Percentiles rank a stretch among this genome's conserved stretches.
Conservation (phyloP, 805 yeast genomes). For the Metschnikowia drakensbergensis region DNA sequence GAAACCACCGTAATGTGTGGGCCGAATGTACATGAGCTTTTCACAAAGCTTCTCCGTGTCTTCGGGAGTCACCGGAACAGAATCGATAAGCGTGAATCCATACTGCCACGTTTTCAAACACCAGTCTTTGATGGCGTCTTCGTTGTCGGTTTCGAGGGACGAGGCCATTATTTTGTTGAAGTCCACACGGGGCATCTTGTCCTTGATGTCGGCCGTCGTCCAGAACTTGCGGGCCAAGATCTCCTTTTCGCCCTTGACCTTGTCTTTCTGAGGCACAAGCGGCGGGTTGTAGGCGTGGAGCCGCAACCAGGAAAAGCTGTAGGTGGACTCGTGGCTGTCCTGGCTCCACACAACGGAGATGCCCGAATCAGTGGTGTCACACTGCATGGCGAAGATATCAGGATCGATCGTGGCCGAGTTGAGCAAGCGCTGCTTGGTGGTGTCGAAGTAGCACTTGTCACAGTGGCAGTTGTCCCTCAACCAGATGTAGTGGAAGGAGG, state of each 20-base stretch:
- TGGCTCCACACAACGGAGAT: slow-evolving; percentile 37
- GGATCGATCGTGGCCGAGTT: slow-evolving; percentile 46
- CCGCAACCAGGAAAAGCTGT: slow-evolving; percentile 41
- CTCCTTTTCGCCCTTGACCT: slow-evolving; percentile 26
- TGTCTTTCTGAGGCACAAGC: slow-evolving; percentile 29
- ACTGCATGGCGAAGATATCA: slow-evolving; percentile 23
- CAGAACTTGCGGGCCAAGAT: slow-evolving; percentile 38
- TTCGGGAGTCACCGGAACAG: slow-evolving; percentile 57
- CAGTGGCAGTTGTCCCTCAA: slow-evolving; percentile 65
- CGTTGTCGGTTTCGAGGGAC: slow-evolving; percentile 26
- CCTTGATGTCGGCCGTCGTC: slow-evolving; percentile 40
- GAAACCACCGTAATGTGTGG: slow-evolving; percentile 76
- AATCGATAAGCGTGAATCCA: slow-evolving; percentile 61
- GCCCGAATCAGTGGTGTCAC: slow-evolving; percentile 12
- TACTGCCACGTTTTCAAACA: slow-evolving; percentile 47
- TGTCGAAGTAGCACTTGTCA: slow-evolving; percentile 46
- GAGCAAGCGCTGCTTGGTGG: slow-evolving; percentile 57
- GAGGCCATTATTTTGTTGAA: slow-evolving; percentile 43
- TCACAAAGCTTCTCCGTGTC: slow-evolving; percentile 57
- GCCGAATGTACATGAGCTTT: slow-evolving; percentile 55
- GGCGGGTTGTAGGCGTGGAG: slow-evolving; percentile 53
- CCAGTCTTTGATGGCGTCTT: slow-evolving; percentile 52
- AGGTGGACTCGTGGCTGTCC: slow-evolving; percentile 35
- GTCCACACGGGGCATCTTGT: slow-evolving; percentile 45
- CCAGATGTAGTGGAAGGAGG: slow-evolving; percentile 45